A percentile compares a stretch with the other conserved stretches of the same genome.
These are phyloP conservation scores for Alternaria triticina DNA, from an alignment of 2,329 filamentous ascomycete genomes.

Conservation along the genomic window DNA sequence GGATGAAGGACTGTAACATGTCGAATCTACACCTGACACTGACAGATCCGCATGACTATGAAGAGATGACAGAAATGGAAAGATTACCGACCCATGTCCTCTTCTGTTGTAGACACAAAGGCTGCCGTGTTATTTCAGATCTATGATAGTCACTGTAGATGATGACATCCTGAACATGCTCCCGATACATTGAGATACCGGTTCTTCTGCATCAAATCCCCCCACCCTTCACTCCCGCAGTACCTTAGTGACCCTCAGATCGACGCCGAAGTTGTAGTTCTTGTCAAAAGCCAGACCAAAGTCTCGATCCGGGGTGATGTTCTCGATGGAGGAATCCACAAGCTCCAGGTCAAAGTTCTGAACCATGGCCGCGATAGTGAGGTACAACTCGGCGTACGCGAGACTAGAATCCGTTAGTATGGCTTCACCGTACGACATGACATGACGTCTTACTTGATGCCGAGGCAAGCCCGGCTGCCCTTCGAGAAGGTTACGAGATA, in stretches of 20 bases:
- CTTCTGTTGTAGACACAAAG: background rate
- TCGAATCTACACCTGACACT: background rate
- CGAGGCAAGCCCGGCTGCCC: conserved; percentile 50
- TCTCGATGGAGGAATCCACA: conserved; percentile 15
- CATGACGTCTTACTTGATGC: conserved; percentile 25
- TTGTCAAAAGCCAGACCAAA: conserved; percentile 16
- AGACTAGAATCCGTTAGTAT: conserved; percentile 25
- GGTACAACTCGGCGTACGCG: conserved; percentile 28
- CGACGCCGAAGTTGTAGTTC: conserved; percentile 10
- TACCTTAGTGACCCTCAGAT: conserved; percentile 8
- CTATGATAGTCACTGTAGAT: background rate
- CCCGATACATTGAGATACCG: background rate
- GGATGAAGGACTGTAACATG: background rate
- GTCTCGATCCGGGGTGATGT: conserved; percentile 11
- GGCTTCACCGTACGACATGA: too few relatives aligned
- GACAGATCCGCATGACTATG: too few relatives aligned
- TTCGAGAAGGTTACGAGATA: conserved; percentile 50
- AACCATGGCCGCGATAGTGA: conserved; percentile 16
- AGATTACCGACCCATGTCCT: background rate
- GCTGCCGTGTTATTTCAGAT: background rate
- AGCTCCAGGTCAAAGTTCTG: conserved; percentile 23
- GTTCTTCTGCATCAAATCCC: too few relatives aligned
- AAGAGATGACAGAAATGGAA: background rate
- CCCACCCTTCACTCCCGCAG: background rate
- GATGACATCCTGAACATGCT: background rate